Evolutionary conservation across 176 grass and related monocot species (phyloP).

Genomic region (Juncus inflexus): DNA sequence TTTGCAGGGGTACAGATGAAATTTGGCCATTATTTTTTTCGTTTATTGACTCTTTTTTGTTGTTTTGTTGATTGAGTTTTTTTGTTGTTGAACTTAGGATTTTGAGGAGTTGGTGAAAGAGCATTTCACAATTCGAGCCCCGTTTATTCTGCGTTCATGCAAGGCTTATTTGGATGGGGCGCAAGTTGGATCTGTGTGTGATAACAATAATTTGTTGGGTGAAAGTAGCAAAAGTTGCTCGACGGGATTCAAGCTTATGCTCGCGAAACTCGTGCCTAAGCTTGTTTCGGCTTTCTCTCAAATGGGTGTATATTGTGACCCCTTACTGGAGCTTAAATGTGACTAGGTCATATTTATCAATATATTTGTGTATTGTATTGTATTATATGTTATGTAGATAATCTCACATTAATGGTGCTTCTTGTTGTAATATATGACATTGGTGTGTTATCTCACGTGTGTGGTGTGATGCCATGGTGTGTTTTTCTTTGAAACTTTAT

Average conservation of each 20-base stretch:
- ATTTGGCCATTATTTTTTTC: too few relatives aligned
- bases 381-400: too few relatives aligned
- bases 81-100: constrained; percentile 49
- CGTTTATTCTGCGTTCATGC: constrained; percentile 53
- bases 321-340: constrained; percentile 16
- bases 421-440: too few relatives aligned
- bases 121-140: constrained; percentile 49
- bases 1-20: too few relatives aligned
- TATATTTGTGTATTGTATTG: too few relatives aligned
- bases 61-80: constrained; percentile 3
- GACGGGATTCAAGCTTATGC: constrained; percentile 83
- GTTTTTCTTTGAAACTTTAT: too few relatives aligned
- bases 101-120: constrained; percentile 82
- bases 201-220: constrained; percentile 29
- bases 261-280: constrained; percentile 70
- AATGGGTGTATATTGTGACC: constrained; percentile 40
- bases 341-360: too few relatives aligned
- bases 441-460: too few relatives aligned
- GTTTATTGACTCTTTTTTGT: not conserved
- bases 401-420: too few relatives aligned
- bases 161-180: constrained; percentile 62
- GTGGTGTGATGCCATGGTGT: too few relatives aligned
- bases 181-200: constrained; percentile 37
- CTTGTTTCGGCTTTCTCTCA: constrained; percentile 50
- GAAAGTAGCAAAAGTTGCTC: constrained; percentile 50